Conservation (phyloP, 1,139 yeast genomes). For the Scheffersomyces lignicola region DNA sequence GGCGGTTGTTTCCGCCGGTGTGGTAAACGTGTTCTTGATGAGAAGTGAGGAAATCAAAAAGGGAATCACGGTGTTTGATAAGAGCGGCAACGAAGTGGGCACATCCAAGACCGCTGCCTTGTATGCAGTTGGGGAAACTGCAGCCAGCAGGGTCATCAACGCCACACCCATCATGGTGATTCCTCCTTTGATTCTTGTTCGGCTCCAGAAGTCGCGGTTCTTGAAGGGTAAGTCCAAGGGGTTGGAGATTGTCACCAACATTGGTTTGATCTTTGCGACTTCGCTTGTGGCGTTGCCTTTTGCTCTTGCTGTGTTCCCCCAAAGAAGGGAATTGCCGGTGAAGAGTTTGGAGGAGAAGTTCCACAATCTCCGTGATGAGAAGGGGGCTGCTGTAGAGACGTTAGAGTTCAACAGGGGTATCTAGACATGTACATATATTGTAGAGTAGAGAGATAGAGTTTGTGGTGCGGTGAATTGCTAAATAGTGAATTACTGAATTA, state of each 20-base stretch:
- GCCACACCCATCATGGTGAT: constrained; percentile 97
- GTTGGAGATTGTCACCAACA: constrained; percentile 66
- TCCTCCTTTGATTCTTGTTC: constrained; percentile 82
- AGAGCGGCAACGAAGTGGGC: constrained; percentile 71
- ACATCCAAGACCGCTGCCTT: constrained; percentile 82
- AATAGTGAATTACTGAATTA: no score
- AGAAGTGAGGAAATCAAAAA: constrained; percentile 89
- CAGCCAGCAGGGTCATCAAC: constrained; percentile 88
- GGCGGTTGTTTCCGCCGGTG: constrained; percentile 95
- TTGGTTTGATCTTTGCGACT: constrained; percentile 82
- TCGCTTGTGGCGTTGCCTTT: constrained; percentile 88
- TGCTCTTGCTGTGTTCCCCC: constrained; percentile 95
- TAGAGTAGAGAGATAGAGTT: no score
- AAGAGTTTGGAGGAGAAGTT: constrained; percentile 63
- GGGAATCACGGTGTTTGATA: constrained; percentile 74
- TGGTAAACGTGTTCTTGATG: constrained; percentile 92
- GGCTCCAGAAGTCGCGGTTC: constrained; percentile 62
- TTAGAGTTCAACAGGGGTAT: constrained; percentile 95
- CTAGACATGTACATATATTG: constrained; percentile 26
- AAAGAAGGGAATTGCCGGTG: constrained; percentile 64
- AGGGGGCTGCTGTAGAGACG: constrained; percentile 57
- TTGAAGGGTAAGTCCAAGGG: constrained; percentile 67
- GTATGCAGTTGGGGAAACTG: constrained; percentile 95
- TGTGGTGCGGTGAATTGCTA: no score
- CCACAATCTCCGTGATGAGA: constrained; percentile 56